A percentile compares a stretch with the other conserved stretches of the same genome.
These are phyloP conservation scores for Pyrenochaeta sp. DNA, from an alignment of 2,329 filamentous ascomycete species.

Conservation along the genomic window DNA sequence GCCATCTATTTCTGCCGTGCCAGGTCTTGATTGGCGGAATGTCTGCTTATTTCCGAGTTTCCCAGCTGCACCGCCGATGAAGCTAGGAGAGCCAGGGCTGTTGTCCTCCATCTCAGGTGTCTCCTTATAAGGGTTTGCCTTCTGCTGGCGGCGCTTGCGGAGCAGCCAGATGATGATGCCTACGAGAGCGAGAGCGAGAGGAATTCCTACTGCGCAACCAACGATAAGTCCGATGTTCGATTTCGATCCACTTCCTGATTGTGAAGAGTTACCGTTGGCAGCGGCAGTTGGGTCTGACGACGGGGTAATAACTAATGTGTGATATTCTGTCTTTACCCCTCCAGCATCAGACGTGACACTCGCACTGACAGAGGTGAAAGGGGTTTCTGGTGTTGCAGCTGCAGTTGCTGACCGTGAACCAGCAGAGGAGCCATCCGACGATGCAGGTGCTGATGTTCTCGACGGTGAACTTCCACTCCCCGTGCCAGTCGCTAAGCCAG, in stretches of 20 bases:
- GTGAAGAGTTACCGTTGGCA: slow-evolving; percentile 1
- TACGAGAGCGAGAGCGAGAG: slow-evolving; percentile 40
- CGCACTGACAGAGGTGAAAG: slow-evolving; percentile 35
- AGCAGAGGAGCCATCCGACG: slow-evolving; percentile 16
- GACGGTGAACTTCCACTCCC: slow-evolving; percentile 18
- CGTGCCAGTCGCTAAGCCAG: slow-evolving; percentile 31
- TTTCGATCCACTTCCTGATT: slow-evolving; percentile 13
- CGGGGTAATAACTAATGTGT: slow-evolving; percentile 30
- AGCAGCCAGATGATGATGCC: slow-evolving; percentile 44
- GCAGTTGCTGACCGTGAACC: slow-evolving; percentile 5
- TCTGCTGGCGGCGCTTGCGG: slow-evolving; percentile 40
- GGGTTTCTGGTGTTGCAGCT: slow-evolving; percentile 10
- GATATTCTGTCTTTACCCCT: slow-evolving; percentile 32
- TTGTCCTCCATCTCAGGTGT: slow-evolving; percentile 23
- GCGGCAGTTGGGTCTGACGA: slow-evolving; percentile 11
- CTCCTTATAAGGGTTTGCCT: slow-evolving; percentile 25
- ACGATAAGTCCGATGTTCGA: slow-evolving; percentile 43
- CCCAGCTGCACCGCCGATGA: slow-evolving; percentile 34
- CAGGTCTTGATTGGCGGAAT: slow-evolving; percentile 21
- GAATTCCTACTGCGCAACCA: slow-evolving; percentile 49
- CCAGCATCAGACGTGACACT: slow-evolving; percentile 34
- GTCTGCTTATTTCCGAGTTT: slow-evolving; percentile 32
- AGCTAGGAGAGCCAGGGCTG: slow-evolving; percentile 20
- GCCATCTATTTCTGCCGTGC: slow-evolving; percentile 39
- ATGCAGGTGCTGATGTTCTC: slow-evolving; percentile 20